These are phyloP conservation scores for Colletotrichum sp. DNA, from an alignment of 2,329 filamentous ascomycete species.

Conservation along the genomic window DNA sequence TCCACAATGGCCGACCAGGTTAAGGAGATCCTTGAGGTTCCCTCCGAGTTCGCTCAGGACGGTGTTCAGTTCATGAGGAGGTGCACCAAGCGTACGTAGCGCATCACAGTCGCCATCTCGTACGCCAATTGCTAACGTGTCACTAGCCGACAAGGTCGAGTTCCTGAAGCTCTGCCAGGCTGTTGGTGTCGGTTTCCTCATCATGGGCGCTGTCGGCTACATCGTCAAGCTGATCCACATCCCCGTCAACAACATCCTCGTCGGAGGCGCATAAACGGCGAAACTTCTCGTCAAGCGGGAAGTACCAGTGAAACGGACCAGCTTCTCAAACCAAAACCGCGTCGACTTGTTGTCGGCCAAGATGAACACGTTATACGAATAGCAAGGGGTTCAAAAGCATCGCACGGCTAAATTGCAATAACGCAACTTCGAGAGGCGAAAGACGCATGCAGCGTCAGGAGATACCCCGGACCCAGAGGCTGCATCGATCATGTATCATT, in stretches of 20 bases:
- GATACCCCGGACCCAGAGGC: slow-evolving; percentile 18
- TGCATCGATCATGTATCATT: slow-evolving; percentile 21
- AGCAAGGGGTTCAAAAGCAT: slow-evolving; percentile 10
- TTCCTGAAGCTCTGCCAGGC: slow-evolving; percentile 57
- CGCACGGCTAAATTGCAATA: slow-evolving; percentile 3
- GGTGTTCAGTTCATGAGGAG: slow-evolving; percentile 67
- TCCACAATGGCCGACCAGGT: slow-evolving; percentile 68
- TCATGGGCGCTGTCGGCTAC: slow-evolving; percentile 75
- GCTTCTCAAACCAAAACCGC: background rate
- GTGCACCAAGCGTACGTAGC: slow-evolving; percentile 64
- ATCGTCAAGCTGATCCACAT: slow-evolving; percentile 76
- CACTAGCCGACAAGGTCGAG: slow-evolving; percentile 41
- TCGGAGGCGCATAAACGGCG: slow-evolving; percentile 63
- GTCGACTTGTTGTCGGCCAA: slow-evolving; percentile 1
- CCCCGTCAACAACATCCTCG: slow-evolving; percentile 73
- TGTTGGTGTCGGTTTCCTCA: slow-evolving; percentile 71
- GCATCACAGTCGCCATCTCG: background rate
- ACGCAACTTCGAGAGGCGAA: background rate
- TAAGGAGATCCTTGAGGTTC: slow-evolving; percentile 73
- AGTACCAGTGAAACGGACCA: background rate
- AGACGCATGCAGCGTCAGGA: slow-evolving; percentile 1
- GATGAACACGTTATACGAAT: slow-evolving; percentile 11
- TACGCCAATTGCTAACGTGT: background rate
- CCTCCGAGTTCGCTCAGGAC: slow-evolving; percentile 68
- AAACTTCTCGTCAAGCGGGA: background rate